Evolutionary conservation across 1,139 yeast genomes (phyloP).

Genomic region (Dujonia santamariae): DNA sequence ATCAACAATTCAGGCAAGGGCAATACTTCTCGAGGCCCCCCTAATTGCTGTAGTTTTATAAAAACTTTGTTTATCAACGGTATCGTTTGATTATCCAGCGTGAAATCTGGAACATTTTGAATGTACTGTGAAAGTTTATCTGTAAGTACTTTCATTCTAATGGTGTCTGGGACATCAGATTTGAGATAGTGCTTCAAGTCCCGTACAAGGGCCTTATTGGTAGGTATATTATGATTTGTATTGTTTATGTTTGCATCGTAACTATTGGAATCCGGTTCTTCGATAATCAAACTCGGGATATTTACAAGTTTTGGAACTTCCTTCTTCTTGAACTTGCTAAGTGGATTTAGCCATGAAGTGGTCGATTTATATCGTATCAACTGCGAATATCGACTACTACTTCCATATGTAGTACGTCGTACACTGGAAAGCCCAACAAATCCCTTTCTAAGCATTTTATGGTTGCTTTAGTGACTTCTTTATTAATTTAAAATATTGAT

Average conservation of each 20-base stretch:
- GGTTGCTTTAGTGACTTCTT: too few relatives aligned
- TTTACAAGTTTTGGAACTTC: neutral
- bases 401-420: neutral
- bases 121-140: conserved; percentile 20
- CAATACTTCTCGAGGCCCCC: conserved; percentile 7
- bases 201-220: conserved; percentile 6
- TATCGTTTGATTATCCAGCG: conserved; percentile 11
- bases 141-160: conserved; percentile 19
- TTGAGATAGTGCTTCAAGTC: conserved; percentile 26
- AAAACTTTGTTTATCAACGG: conserved; percentile 20
- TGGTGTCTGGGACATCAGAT: conserved; percentile 23
- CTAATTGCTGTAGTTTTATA: conserved; percentile 16
- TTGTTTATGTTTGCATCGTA: neutral
- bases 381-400: too few relatives aligned
- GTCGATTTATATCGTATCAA: conserved; percentile 5
- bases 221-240: neutral
- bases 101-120: conserved; percentile 7
- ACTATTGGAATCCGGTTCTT: conserved; percentile 10
- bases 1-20: conserved; percentile 11
- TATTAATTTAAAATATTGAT: too few relatives aligned
- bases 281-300: conserved; percentile 8
- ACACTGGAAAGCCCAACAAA: neutral
- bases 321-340: conserved; percentile 15
- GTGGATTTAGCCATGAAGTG: conserved; percentile 22
- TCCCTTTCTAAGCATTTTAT: conserved; percentile 2